Conservation (phyloP, 2,329 filamentous ascomycete genomes). For the Fusarium sp. region DNA sequence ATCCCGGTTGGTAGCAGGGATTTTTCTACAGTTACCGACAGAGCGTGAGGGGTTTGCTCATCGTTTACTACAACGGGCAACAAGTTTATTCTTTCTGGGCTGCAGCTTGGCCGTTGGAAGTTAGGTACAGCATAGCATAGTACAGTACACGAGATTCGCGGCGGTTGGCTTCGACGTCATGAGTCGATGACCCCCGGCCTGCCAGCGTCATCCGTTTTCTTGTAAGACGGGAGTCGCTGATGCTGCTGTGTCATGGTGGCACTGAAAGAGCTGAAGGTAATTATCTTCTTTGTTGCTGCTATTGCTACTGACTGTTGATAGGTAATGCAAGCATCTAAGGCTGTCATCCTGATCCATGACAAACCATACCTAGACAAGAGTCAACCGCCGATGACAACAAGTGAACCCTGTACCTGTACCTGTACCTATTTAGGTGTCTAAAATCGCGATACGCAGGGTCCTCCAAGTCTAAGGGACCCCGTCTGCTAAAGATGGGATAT, state of each 20-base stretch:
- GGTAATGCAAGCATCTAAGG: background rate
- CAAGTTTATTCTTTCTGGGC: constrained; percentile 12
- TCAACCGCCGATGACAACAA: background rate
- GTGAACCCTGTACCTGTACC: constrained; percentile 15
- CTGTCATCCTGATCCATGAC: background rate
- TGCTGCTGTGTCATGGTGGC: constrained; percentile 11
- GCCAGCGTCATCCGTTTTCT: constrained; percentile 38
- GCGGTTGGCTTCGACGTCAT: constrained; percentile 26
- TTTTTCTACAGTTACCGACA: background rate
- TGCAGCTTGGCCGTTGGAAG: constrained; percentile 26
- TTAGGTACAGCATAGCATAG: background rate
- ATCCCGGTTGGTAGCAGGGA: constrained; percentile 7
- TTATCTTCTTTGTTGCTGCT: too few species aligned
- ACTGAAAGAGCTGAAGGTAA: constrained; percentile 8
- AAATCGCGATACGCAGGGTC: constrained; percentile 36
- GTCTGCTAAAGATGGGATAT: constrained; percentile 20
- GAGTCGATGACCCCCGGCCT: constrained; percentile 23
- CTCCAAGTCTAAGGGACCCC: constrained; percentile 35
- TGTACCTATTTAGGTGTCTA: constrained; percentile 2
- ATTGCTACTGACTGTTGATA: background rate
- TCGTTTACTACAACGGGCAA: constrained; percentile 18
- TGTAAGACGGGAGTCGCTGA: constrained; percentile 7
- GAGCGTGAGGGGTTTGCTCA: constrained; percentile 3
- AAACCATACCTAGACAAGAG: background rate
- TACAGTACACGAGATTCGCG: constrained; percentile 3